Conservation (phyloP, 1,284 basidiomycete species). For the Trametes versicolor region DNA sequence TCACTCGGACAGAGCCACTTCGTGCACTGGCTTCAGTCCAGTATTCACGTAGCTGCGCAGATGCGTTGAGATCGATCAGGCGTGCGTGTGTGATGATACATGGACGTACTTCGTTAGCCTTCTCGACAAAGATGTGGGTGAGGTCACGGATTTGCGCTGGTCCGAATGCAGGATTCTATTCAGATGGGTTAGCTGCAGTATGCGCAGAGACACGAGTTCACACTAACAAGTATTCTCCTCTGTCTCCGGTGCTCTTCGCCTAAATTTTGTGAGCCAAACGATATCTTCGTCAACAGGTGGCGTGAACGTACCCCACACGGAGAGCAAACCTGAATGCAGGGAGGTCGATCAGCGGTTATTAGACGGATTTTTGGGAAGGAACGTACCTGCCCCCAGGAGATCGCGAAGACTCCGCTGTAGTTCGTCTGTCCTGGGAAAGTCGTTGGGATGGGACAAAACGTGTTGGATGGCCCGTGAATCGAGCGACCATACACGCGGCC, state of each 20-base stretch:
- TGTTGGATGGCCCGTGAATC: conserved; percentile 50
- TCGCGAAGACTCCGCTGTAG: conserved; percentile 33
- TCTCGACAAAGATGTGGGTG: conserved; percentile 62
- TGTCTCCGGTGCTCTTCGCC: background rate
- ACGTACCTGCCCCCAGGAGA: conserved; percentile 44
- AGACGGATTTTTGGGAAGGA: no score
- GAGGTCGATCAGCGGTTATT: no score
- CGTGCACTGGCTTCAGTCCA: conserved; percentile 33
- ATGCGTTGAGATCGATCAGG: background rate
- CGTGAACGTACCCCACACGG: conserved; percentile 14
- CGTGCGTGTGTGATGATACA: background rate
- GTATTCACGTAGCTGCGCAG: conserved; percentile 40
- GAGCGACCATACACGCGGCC: conserved; percentile 51
- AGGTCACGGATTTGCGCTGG: conserved; percentile 61
- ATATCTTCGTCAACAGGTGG: no score
- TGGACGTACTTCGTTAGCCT: conserved; percentile 55
- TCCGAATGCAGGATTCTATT: conserved; percentile 68
- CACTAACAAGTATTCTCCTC: conserved; percentile 24
- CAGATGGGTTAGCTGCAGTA: background rate
- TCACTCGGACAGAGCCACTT: conserved; percentile 40
- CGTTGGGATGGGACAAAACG: conserved; percentile 45
- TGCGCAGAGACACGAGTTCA: background rate
- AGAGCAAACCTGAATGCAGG: background rate
- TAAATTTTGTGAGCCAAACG: background rate
- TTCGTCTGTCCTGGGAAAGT: conserved; percentile 46